Percentiles rank a stretch among this genome's conserved stretches.
These are phyloP conservation scores for Cutaneotrichosporon dermatis DNA, from an alignment of 1,284 basidiomycete genomes.

Conservation along the genomic window DNA sequence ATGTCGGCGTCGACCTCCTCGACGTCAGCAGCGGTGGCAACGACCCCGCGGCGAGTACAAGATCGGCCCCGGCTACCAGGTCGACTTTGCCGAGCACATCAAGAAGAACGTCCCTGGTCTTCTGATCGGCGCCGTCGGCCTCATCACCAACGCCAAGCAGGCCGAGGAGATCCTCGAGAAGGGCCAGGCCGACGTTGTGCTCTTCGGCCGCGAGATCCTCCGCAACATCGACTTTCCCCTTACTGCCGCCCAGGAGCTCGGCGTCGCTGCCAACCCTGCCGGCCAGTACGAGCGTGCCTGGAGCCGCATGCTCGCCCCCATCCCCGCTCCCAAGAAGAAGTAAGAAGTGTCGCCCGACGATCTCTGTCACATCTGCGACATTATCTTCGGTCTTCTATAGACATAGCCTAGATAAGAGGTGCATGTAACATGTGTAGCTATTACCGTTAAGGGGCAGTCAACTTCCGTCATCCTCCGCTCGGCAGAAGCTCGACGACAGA, in stretches of 20 bases:
- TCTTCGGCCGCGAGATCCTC: constrained; percentile 60
- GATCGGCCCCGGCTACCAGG: constrained; percentile 62
- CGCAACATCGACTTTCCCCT: constrained; percentile 49
- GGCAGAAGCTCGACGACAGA: too few species aligned
- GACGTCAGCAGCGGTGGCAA: constrained; percentile 68
- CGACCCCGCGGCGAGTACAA: constrained; percentile 59
- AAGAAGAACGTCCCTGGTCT: constrained; percentile 61
- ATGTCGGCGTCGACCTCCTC: constrained; percentile 65
- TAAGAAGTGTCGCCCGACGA: too few species aligned
- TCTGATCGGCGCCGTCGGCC: constrained; percentile 63
- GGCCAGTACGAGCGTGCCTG: constrained; percentile 53
- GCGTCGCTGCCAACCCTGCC: constrained; percentile 43
- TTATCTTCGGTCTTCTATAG: too few species aligned
- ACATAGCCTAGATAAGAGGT: too few species aligned
- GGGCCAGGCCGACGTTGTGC: constrained; percentile 64
- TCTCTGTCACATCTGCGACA: too few species aligned
- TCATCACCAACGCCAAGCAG: constrained; percentile 62
- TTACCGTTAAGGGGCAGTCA: too few species aligned
- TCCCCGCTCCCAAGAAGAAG: neutral
- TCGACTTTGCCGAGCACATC: constrained; percentile 64
- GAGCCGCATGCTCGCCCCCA: constrained; percentile 47
- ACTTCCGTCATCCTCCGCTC: too few species aligned
- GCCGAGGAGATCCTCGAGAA: constrained; percentile 64
- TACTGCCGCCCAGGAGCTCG: constrained; percentile 40
- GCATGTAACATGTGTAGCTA: too few species aligned